These are phyloP conservation scores for Juglanconis juglandina DNA, from an alignment of 2,329 filamentous ascomycete genomes.

Conservation along the genomic window DNA sequence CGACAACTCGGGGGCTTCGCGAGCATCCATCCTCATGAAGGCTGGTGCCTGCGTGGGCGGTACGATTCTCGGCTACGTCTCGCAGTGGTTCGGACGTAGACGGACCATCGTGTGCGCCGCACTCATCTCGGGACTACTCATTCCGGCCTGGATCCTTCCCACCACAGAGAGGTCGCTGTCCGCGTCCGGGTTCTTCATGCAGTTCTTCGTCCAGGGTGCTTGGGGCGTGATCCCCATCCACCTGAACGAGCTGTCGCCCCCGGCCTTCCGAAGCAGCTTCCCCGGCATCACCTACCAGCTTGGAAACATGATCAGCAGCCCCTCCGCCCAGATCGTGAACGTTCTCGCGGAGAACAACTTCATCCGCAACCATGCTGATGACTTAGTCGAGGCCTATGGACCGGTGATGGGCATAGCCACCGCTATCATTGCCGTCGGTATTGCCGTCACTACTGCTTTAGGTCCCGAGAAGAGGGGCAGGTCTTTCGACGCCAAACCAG, in stretches of 20 bases:
- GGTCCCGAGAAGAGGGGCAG: conserved; percentile 73
- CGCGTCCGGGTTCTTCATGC: conserved; percentile 65
- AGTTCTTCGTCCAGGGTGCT: conserved; percentile 64
- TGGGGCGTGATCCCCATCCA: conserved; percentile 71
- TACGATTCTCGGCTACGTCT: conserved; percentile 69
- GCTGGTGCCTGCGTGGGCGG: conserved; percentile 72
- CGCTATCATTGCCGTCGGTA: conserved; percentile 70
- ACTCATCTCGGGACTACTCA: conserved; percentile 57
- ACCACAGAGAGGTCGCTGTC: conserved; percentile 57
- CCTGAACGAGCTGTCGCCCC: conserved; percentile 69
- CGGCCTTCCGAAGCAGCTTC: conserved; percentile 67
- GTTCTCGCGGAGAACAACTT: conserved; percentile 63
- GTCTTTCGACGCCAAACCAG: conserved; percentile 61
- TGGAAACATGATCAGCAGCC: conserved; percentile 71
- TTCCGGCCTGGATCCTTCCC: conserved; percentile 69
- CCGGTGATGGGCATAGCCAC: conserved; percentile 74
- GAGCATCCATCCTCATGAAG: conserved; percentile 81
- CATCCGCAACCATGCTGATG: conserved; percentile 51
- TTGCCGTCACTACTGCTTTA: conserved; percentile 63
- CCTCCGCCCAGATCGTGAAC: conserved; percentile 74
- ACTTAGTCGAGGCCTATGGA: conserved; percentile 65
- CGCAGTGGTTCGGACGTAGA: conserved; percentile 72
- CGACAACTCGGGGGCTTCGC: conserved; percentile 58
- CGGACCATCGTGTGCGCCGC: conserved; percentile 62
- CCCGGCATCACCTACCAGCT: conserved; percentile 71